phyloP scores from a whole-genome alignment of 2,329 filamentous ascomycete genomes.

The Aspergillus sp. region DNA sequence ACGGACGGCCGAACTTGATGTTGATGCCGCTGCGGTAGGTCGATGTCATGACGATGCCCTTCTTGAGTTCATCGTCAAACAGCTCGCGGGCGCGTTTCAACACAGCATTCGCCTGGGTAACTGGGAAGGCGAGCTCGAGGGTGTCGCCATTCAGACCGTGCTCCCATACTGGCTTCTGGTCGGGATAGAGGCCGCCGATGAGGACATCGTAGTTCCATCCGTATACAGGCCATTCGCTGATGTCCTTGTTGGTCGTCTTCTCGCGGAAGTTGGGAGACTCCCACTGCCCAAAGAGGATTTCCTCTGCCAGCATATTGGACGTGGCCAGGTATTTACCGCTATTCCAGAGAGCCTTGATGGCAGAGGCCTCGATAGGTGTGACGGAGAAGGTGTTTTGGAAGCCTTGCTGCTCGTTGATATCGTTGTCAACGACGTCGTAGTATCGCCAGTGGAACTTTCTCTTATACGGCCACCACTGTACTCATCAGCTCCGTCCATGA shows the following conservation, averaged over 20 bases:
- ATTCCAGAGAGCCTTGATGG: slow-evolving; percentile 12
- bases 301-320: slow-evolving; percentile 14
- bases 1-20: slow-evolving; percentile 15
- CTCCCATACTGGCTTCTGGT: slow-evolving; percentile 14
- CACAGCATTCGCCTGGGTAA: slow-evolving; percentile 10
- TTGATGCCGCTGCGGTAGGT: slow-evolving; percentile 16
- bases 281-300: slow-evolving; percentile 13
- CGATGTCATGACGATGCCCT: slow-evolving; percentile 11
- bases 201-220: slow-evolving; percentile 16
- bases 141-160: slow-evolving; percentile 11
- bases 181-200: slow-evolving; percentile 12
- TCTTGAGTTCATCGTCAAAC: slow-evolving; percentile 12
- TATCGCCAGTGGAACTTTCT: slow-evolving; percentile 16
- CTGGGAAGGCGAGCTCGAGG: slow-evolving; percentile 11
- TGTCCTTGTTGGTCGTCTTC: slow-evolving; percentile 12
- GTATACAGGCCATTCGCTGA: slow-evolving; percentile 12
- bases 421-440: slow-evolving; percentile 13
- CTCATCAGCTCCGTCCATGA: too few relatives aligned
- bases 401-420: slow-evolving; percentile 8
- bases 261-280: slow-evolving; percentile 14
- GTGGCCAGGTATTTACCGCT: slow-evolving; percentile 10
- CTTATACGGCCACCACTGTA: slow-evolving; percentile 16
- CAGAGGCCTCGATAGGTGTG: slow-evolving; percentile 6
- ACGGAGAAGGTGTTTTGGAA: slow-evolving; percentile 17
- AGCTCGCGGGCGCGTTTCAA: slow-evolving; percentile 10